Evolutionary conservation across 805 yeast species (phyloP).

Genomic region (Zygotorulaspora sp.): DNA sequence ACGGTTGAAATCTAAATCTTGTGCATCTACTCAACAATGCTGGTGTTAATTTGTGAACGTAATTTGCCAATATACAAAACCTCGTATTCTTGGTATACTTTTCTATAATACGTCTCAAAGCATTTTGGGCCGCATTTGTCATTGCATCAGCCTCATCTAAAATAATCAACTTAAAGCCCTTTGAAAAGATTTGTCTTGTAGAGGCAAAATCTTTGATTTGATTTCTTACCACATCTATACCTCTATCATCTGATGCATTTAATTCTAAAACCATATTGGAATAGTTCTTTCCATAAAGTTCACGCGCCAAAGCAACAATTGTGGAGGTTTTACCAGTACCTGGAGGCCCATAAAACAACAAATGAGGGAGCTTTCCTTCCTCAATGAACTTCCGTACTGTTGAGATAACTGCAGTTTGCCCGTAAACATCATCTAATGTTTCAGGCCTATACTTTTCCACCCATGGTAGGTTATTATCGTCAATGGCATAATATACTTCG

Average conservation of each 20-base stretch:
- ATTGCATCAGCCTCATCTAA: constrained; percentile 95
- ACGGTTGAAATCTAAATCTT: constrained; percentile 86
- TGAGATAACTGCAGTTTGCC: constrained; percentile 80
- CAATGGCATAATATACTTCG: constrained; percentile 9
- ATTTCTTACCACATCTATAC: constrained; percentile 96
- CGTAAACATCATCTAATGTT: constrained; percentile 79
- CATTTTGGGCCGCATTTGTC: constrained; percentile 84
- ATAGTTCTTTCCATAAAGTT: constrained; percentile 77
- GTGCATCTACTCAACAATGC: constrained; percentile 94
- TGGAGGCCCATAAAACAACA: constrained; percentile 92
- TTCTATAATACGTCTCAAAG: constrained; percentile 75
- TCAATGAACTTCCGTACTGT: constrained; percentile 82
- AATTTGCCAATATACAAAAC: constrained; percentile 92
- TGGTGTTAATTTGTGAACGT: constrained; percentile 92
- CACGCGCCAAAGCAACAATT: constrained; percentile 79
- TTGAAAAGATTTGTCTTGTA: constrained; percentile 85
- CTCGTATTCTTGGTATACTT: constrained; percentile 92
- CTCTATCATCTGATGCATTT: constrained; percentile 96
- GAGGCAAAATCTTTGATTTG: constrained; percentile 95
- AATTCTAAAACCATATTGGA: constrained; percentile 88
- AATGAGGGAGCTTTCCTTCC: constrained; percentile 82
- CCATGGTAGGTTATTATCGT: constrained; percentile 63
- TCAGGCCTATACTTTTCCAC: constrained; percentile 94
- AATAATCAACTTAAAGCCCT: constrained; percentile 84
- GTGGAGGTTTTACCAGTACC: constrained; percentile 93